Base-by-base conservation (phyloP, 2,329 filamentous ascomycete genomes). In the Botrytis aclada region DNA sequence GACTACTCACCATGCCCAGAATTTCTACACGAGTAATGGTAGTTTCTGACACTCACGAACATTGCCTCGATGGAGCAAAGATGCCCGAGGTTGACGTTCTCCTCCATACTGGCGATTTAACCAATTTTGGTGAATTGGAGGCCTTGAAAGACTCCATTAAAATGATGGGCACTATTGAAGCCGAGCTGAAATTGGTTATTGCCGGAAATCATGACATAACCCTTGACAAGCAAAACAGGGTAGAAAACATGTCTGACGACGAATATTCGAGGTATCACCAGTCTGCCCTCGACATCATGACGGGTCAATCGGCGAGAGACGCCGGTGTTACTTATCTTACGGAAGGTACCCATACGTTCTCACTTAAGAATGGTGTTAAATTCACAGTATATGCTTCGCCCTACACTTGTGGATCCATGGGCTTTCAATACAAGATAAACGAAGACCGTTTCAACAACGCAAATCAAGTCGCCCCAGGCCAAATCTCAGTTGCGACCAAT, bases 201-300 rank as follows among this genome's bases (percentile, higher is more conserved):
- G 85, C 88, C 0, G 89, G 89, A 0, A 90, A 90, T 76, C 88
- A 91, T 80, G 88, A 90, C 77, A 83, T 89, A 18, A 41, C 70
- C 3, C 63, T 72, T 5, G 70, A 67, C 22, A 9, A 43, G 22
- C 65, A 41, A 20, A 70, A 41, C 3, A 34, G 66, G 7, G 73
- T 75, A 10, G 64, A 75, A 20, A 73, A 70, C n/a, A 75, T 72
- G 56, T 62, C 71, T 34, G 64, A 69, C 41, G 56, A 72, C 6
- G 64, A 69, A n/a, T 72, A 72, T 32, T 60, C 34, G 1, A n/a
- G 61, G 29, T 66, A 72, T 16, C 66, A 75, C 32, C 58, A 65
- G 12, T 54, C 56, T 12, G 66, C 71, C 10, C n/a, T 72, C 3
- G 54, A 73, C 16, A 69, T 74, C 56, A 73, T 73, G 64, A 74